These are phyloP conservation scores for Colletotrichum salicis DNA, from an alignment of 2,329 filamentous ascomycete genomes.

Conservation along the genomic window DNA sequence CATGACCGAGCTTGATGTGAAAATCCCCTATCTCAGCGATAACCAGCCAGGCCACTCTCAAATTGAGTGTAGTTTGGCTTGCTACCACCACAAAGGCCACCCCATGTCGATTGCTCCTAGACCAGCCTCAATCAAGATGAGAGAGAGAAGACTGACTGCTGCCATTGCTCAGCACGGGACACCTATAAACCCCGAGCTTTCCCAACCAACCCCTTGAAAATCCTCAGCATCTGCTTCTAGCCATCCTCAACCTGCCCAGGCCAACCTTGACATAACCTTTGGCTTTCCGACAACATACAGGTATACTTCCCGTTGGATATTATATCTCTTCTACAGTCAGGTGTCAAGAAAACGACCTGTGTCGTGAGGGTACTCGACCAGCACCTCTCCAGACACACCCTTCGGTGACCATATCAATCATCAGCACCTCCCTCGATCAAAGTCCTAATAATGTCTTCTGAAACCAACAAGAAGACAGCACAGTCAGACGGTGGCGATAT, in stretches of 20 bases:
- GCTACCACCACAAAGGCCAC: neutral
- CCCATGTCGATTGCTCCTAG: neutral
- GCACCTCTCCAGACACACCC: neutral
- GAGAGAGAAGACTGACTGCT: neutral
- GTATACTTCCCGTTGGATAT: no score
- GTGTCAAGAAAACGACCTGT: no score
- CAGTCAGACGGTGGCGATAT: slow-evolving; percentile 14
- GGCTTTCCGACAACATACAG: no score
- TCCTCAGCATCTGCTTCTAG: no score
- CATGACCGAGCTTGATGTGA: slow-evolving; percentile 3
- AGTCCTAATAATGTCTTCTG: slow-evolving; percentile 2
- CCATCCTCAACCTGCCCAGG: neutral
- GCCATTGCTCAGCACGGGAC: neutral
- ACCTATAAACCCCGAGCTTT: slow-evolving; percentile 15
- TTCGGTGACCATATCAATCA: neutral
- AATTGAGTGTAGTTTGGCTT: neutral
- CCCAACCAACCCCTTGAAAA: neutral
- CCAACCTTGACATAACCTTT: neutral
- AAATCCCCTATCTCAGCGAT: slow-evolving; percentile 20
- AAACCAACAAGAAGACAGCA: slow-evolving; percentile 3
- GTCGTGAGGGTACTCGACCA: neutral
- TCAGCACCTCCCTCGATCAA: neutral
- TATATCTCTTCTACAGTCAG: no score
- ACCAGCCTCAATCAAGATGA: neutral
- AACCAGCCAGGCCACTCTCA: slow-evolving; percentile 8